Conservation (phyloP, 805 yeast genomes). For the Kockiozyma suomiensis region DNA sequence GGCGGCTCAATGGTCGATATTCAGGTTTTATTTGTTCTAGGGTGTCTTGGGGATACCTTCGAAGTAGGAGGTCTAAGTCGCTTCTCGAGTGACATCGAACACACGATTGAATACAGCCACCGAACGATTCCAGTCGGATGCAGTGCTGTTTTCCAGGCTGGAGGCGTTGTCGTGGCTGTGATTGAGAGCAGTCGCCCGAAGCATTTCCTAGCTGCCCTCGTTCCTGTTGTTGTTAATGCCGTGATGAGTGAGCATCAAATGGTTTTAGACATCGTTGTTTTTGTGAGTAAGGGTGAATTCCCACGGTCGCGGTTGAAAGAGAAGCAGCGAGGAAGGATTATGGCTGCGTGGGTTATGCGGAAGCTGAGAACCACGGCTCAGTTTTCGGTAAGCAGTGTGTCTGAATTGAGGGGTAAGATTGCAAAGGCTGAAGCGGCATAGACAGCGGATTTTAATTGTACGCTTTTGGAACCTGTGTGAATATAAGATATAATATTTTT, state of each 20-base stretch:
- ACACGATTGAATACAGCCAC: conserved; percentile 60
- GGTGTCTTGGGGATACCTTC: conserved; percentile 81
- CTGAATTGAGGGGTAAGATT: conserved; percentile 2
- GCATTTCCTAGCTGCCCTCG: conserved; percentile 65
- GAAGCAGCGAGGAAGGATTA: conserved; percentile 71
- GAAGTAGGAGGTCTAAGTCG: conserved; percentile 90
- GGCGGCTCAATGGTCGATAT: conserved; percentile 51
- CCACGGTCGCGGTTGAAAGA: conserved; percentile 74
- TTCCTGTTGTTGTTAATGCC: conserved; percentile 79
- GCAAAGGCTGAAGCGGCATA: conserved; percentile 2
- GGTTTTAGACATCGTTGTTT: conserved; percentile 79
- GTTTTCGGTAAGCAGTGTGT: conserved; percentile 28
- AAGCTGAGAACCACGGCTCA: conserved; percentile 43
- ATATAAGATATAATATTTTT: too few relatives aligned
- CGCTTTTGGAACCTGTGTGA: background rate
- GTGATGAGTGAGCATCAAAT: conserved; percentile 80
- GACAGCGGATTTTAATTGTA: background rate
- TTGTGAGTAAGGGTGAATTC: conserved; percentile 63
- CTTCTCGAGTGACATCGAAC: conserved; percentile 82
- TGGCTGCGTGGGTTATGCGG: conserved; percentile 58
- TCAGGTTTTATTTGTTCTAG: conserved; percentile 83
- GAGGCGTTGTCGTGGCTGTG: conserved; percentile 74
- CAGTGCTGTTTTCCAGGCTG: conserved; percentile 74
- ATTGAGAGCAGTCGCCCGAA: conserved; percentile 60
- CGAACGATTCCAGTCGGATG: conserved; percentile 47